Evolutionary conservation across 2,329 filamentous ascomycete species (phyloP).

Genomic region (Fusarium veterinarium): DNA sequence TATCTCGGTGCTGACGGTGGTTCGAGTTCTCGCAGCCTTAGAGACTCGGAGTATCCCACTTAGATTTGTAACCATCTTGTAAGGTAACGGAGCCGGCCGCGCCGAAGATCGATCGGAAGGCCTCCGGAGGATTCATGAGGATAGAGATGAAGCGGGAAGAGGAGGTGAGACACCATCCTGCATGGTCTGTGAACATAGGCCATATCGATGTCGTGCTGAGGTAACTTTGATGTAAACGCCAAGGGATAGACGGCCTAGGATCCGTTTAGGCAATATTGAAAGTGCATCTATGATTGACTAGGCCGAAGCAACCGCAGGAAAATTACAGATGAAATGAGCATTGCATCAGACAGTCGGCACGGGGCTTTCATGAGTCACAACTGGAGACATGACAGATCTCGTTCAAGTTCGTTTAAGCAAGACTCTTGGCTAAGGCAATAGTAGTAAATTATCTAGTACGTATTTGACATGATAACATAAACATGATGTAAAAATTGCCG

Average conservation of each 20-base stretch:
- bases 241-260: background rate
- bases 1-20: background rate
- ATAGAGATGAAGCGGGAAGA: rapidly evolving
- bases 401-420: background rate
- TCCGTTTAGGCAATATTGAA: background rate
- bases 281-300: rapidly evolving
- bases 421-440: background rate
- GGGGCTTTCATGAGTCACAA: background rate
- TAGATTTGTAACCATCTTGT: background rate
- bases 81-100: background rate
- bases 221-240: rapidly evolving
- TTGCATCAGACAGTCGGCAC: rapidly evolving
- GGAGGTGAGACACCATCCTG: too few relatives aligned
- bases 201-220: background rate
- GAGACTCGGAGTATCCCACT: rapidly evolving
- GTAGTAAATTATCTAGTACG: background rate
- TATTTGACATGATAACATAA: too few relatives aligned
- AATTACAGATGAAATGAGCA: rapidly evolving
- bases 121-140: rapidly evolving
- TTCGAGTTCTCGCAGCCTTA: background rate
- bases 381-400: rapidly evolving
- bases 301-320: background rate
- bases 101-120: background rate
- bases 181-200: too few relatives aligned
- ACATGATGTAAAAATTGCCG: background rate